Conservation (phyloP, 352 stramenopile genomes). For the Phytophthora macrochlamydospora region DNA sequence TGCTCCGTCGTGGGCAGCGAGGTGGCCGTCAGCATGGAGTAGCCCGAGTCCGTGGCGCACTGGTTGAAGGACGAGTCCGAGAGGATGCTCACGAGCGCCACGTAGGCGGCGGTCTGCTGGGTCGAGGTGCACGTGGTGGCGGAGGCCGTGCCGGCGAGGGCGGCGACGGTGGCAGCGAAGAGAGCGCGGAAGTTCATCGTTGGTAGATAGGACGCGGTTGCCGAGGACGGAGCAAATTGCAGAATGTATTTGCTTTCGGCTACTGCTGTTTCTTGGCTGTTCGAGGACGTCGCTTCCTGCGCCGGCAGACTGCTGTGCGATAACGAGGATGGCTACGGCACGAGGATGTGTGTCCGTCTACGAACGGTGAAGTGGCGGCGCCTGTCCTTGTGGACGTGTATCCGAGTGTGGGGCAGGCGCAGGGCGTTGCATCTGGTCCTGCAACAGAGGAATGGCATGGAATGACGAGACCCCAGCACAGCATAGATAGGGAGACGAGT, state of each 20-base stretch:
- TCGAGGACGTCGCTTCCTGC: background rate
- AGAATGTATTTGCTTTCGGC: constrained; percentile 9
- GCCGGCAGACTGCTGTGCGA: too few relatives aligned
- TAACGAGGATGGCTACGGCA: background rate
- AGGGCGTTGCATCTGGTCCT: constrained; percentile 20
- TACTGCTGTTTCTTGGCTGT: background rate
- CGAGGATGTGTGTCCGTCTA: background rate
- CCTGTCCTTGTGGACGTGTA: constrained; percentile 2
- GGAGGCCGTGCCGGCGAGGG: constrained; percentile 14
- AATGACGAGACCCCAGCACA: background rate
- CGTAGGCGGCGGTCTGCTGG: constrained; percentile 28
- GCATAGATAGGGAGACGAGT: background rate
- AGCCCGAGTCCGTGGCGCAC: constrained; percentile 27
- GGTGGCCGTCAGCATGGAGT: constrained; percentile 31
- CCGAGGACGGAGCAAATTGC: constrained; percentile 9
- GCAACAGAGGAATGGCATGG: constrained; percentile 18
- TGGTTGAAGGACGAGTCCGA: constrained; percentile 22
- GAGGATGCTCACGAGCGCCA: constrained; percentile 23
- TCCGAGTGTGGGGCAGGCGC: constrained; percentile 14
- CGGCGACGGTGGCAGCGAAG: constrained; percentile 21
- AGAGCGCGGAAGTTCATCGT: constrained; percentile 32
- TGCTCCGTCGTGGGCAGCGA: constrained; percentile 23
- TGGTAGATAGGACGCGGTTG: constrained; percentile 8
- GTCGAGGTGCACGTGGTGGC: constrained; percentile 23
- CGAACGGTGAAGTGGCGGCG: constrained; percentile 13